phyloP scores from a whole-genome alignment of 768 basidiomycete species.

The Hypholoma fasciculare region DNA sequence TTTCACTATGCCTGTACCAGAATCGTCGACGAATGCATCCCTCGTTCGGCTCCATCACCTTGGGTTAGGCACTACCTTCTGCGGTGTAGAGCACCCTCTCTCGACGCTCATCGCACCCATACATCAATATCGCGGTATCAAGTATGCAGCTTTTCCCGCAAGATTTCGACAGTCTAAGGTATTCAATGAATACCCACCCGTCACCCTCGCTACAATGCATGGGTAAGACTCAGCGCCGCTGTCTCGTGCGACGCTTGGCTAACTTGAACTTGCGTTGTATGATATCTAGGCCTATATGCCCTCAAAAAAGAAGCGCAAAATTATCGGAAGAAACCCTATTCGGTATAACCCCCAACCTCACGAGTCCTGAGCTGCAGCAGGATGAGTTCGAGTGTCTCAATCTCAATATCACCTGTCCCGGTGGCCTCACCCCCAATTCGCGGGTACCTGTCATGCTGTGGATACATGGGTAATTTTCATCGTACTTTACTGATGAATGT shows the following conservation, averaged over 20 bases:
- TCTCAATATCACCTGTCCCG: conserved; percentile 77
- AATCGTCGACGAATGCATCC: conserved; percentile 14
- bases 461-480: conserved; percentile 68
- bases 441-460: conserved; percentile 78
- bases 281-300: conserved; percentile 66
- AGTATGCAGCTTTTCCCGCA: conserved; percentile 71
- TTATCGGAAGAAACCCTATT: conserved; percentile 63
- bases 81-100: conserved; percentile 59
- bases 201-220: conserved; percentile 62
- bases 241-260: too few species aligned
- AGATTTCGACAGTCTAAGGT: conserved; percentile 77
- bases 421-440: conserved; percentile 49
- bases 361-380: conserved; percentile 55
- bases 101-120: conserved; percentile 57
- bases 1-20: conserved; percentile 29
- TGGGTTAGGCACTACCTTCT: conserved; percentile 62
- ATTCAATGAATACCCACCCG: conserved; percentile 52
- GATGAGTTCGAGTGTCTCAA: conserved; percentile 83
- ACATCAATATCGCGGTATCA: conserved; percentile 77
- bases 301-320: conserved; percentile 50
- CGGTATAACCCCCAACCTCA: conserved; percentile 53
- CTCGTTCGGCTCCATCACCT: conserved; percentile 47
- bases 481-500: conserved; percentile 22
- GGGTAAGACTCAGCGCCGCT: conserved; percentile 47
- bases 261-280: conserved; percentile 2